A percentile compares a stretch with the other conserved stretches of the same genome.
Conservation (phyloP, 768 basidiomycete genomes). For the Amanita thiersii region DNA sequence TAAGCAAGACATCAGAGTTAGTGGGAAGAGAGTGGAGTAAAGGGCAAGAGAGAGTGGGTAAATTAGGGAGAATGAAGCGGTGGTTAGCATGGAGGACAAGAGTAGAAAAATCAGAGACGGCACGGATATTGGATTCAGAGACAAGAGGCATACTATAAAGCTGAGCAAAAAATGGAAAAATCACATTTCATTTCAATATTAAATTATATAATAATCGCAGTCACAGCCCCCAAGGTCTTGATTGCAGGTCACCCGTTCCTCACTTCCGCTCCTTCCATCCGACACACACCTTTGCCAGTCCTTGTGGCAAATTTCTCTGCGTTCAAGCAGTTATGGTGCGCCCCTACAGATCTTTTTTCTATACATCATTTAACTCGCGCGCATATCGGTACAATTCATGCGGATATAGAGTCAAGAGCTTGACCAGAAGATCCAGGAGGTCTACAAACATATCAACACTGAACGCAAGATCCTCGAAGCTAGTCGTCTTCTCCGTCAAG, state of each 20-base stretch:
- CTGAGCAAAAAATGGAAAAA: background rate
- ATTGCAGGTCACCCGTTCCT: slow-evolving; percentile 6
- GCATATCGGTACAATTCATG: slow-evolving; percentile 11
- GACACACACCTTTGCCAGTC: slow-evolving; percentile 16
- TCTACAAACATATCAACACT: slow-evolving; percentile 83
- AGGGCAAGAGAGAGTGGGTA: slow-evolving; percentile 19
- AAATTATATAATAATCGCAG: slow-evolving; percentile 15
- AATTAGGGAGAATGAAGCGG: slow-evolving; percentile 13
- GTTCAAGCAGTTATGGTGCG: slow-evolving; percentile 19
- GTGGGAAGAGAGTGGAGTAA: slow-evolving; percentile 29
- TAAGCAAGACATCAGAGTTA: slow-evolving; percentile 39
- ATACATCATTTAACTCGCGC: slow-evolving; percentile 11
- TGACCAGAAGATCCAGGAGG: slow-evolving; percentile 91
- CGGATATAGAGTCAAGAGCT: slow-evolving; percentile 48
- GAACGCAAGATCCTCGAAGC: slow-evolving; percentile 92
- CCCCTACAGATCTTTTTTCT: background rate
- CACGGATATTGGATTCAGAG: slow-evolving; percentile 7
- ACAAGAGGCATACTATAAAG: slow-evolving; percentile 1
- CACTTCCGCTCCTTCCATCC: background rate
- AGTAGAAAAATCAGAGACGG: slow-evolving; percentile 28
- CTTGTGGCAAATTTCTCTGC: slow-evolving; percentile 16
- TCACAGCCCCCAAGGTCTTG: slow-evolving; percentile 14
- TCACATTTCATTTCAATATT: background rate
- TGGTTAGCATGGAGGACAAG: slow-evolving; percentile 18
- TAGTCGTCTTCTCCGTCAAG: slow-evolving; percentile 66